These are phyloP conservation scores for Lathyrus sativus DNA, from an alignment of 306 rosid genomes.

Conservation along the genomic window DNA sequence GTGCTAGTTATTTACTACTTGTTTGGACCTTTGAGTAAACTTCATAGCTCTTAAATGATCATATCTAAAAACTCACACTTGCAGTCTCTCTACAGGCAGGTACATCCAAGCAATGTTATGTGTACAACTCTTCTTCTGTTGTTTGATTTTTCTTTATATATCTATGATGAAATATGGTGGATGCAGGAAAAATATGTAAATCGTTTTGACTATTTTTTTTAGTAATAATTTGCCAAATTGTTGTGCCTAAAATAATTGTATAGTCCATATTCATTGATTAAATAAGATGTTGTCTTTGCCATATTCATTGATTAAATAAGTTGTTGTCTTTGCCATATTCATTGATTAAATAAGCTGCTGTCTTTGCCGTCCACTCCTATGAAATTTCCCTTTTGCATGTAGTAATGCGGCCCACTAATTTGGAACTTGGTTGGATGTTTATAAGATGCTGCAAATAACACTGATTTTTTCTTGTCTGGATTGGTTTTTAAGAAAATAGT, in stretches of 20 bases:
- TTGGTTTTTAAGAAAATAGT: no score
- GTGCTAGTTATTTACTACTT: neutral
- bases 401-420: constrained; percentile 1
- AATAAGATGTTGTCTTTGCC: no score
- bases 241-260: neutral
- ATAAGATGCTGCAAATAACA: neutral
- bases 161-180: neutral
- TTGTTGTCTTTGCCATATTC: no score
- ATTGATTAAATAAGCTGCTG: neutral
- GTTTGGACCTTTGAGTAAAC: neutral
- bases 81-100: neutral
- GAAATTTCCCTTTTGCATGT: constrained; percentile 5
- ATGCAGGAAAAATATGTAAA: neutral
- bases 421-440: neutral
- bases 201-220: neutral
- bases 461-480: no score
- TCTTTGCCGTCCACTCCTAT: neutral
- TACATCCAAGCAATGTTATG: neutral
- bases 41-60: neutral
- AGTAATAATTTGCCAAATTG: neutral
- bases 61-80: neutral
- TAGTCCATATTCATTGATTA: neutral
- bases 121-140: neutral
- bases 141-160: neutral
- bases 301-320: no score